Percentiles rank a stretch among this genome's conserved stretches.
Conservation (phyloP, 352 stramenopile genomes). For the Pythium folliculosum region DNA sequence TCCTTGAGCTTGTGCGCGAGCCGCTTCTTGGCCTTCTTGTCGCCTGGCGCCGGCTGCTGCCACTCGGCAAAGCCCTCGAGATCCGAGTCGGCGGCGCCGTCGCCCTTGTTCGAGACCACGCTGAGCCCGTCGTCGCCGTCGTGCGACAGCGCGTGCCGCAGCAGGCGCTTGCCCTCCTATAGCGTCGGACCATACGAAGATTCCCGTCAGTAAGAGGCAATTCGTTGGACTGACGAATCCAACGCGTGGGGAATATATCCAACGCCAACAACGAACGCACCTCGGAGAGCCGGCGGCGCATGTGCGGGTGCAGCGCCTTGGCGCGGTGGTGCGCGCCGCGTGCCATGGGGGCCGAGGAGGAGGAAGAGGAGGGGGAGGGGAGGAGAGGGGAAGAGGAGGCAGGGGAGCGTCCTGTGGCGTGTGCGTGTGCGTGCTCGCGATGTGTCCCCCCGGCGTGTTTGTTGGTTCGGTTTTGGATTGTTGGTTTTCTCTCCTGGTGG, state of each 20-base stretch:
- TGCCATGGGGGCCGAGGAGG: conserved; percentile 4
- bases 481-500: background rate
- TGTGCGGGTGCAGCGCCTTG: conserved; percentile 42
- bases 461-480: background rate
- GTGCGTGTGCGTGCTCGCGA: no score
- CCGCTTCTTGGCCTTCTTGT: conserved; percentile 26
- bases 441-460: background rate
- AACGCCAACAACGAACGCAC: conserved; percentile 1
- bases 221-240: no score
- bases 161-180: conserved; percentile 54
- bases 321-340: conserved; percentile 51
- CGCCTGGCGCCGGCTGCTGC: conserved; percentile 32
- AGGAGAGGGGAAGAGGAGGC: background rate
- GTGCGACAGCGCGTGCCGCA: conserved; percentile 51
- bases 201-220: background rate
- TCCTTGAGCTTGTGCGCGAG: conserved; percentile 36
- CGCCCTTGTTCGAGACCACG: conserved; percentile 43
- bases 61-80: conserved; percentile 58
- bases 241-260: background rate
- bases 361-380: no score
- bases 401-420: no score
- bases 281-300: conserved; percentile 44
- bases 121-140: conserved; percentile 39
- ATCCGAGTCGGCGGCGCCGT: conserved; percentile 61
- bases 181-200: background rate